These are phyloP conservation scores for Botrytis tulipae DNA, from an alignment of 2,329 filamentous ascomycete species.

Conservation along the genomic window DNA sequence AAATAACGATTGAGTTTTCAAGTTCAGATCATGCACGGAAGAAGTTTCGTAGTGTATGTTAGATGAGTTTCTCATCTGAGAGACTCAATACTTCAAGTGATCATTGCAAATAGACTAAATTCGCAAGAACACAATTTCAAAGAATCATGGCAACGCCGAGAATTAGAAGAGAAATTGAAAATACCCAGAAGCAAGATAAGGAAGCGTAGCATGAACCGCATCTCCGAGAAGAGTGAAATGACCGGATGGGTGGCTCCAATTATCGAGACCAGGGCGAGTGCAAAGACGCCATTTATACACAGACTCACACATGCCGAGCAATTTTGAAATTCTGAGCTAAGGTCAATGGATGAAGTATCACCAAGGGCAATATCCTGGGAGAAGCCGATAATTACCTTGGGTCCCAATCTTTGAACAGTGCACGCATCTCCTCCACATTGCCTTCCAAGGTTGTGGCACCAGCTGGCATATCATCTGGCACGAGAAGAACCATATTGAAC, in stretches of 20 bases:
- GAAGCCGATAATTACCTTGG: slow-evolving; percentile 30
- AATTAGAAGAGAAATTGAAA: neutral
- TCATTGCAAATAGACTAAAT: neutral
- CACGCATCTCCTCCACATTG: slow-evolving; percentile 44
- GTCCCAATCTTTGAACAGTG: slow-evolving; percentile 46
- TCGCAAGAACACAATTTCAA: rapidly evolving
- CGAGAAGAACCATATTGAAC: slow-evolving; percentile 49
- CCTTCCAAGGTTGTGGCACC: slow-evolving; percentile 41
- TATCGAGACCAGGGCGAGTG: slow-evolving; percentile 53
- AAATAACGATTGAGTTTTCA: too few relatives aligned
- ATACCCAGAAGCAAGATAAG: slow-evolving; percentile 53
- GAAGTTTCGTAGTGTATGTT: too few relatives aligned
- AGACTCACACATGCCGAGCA: slow-evolving; percentile 55
- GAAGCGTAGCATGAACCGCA: slow-evolving; percentile 62
- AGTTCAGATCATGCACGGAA: neutral
- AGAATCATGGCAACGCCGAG: neutral
- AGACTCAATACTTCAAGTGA: neutral
- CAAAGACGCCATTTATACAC: slow-evolving; percentile 62
- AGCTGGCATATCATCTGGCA: slow-evolving; percentile 40
- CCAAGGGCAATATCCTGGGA: neutral
- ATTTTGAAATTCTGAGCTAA: slow-evolving; percentile 47
- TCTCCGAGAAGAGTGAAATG: slow-evolving; percentile 61
- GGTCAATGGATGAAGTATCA: neutral
- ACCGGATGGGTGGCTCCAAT: slow-evolving; percentile 56
- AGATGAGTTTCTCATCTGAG: neutral